phyloP scores from a whole-genome alignment of 495 filamentous ascomycete genomes.

The Penicillium arizonense region DNA sequence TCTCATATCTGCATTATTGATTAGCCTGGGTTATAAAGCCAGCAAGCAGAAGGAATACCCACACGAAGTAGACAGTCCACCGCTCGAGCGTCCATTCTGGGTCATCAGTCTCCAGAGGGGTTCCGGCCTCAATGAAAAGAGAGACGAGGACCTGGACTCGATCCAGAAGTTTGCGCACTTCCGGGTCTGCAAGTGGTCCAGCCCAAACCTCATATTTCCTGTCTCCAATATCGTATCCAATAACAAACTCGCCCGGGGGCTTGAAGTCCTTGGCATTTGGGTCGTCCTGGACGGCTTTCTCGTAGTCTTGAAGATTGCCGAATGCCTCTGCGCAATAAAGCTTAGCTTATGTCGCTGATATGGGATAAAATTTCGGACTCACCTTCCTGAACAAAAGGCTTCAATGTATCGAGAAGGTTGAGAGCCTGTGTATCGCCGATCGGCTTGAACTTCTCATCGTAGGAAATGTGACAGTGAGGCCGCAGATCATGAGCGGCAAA shows the following conservation, averaged over 20 bases:
- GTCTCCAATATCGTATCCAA: slow-evolving; percentile 48
- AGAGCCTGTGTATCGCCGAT: slow-evolving; percentile 68
- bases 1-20: slow-evolving; percentile 57
- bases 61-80: slow-evolving; percentile 87
- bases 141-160: slow-evolving; percentile 82
- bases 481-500: slow-evolving; percentile 82
- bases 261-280: slow-evolving; percentile 54
- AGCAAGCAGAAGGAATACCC: slow-evolving; percentile 7
- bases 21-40: background rate
- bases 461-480: slow-evolving; percentile 69
- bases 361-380: slow-evolving; percentile 8
- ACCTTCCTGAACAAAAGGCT: slow-evolving; percentile 68
- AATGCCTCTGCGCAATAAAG: slow-evolving; percentile 54
- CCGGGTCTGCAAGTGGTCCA: slow-evolving; percentile 53
- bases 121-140: slow-evolving; percentile 89
- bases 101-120: slow-evolving; percentile 67
- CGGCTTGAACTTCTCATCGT: slow-evolving; percentile 69
- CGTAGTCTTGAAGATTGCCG: slow-evolving; percentile 56
- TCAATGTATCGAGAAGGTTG: slow-evolving; percentile 64
- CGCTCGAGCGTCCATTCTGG: slow-evolving; percentile 68
- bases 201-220: slow-evolving; percentile 62
- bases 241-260: slow-evolving; percentile 57
- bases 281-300: slow-evolving; percentile 54
- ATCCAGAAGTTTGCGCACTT: slow-evolving; percentile 62
- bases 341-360: background rate